phyloP scores from a whole-genome alignment of 768 basidiomycete species.

The Auricularia sp. region DNA sequence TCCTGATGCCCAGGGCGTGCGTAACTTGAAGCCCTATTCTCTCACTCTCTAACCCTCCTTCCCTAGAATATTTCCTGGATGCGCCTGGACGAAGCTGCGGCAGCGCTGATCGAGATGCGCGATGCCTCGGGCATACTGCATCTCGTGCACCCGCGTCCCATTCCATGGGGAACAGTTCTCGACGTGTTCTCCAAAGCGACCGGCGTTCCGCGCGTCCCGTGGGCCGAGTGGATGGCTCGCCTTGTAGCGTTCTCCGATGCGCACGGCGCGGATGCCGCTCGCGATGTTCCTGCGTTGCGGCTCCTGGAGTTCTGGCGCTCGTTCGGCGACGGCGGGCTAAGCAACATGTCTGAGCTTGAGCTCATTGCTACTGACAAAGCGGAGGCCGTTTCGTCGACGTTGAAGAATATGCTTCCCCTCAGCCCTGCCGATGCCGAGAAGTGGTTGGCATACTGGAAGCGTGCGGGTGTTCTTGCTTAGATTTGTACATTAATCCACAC shows the following conservation, averaged over 20 bases:
- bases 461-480: background rate
- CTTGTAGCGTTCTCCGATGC: slow-evolving; percentile 9
- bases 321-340: background rate
- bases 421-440: background rate
- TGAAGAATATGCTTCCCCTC: background rate
- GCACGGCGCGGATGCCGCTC: background rate
- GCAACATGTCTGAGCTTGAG: background rate
- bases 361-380: background rate
- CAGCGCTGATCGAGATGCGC: slow-evolving; percentile 18
- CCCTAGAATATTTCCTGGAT: slow-evolving; percentile 17
- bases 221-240: slow-evolving; percentile 14
- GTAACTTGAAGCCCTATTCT: background rate
- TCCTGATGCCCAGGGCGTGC: slow-evolving; percentile 23
- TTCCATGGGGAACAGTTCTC: slow-evolving; percentile 15
- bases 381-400: background rate
- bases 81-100: slow-evolving; percentile 16
- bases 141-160: slow-evolving; percentile 15
- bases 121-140: slow-evolving; percentile 12
- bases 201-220: slow-evolving; percentile 17
- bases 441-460: background rate
- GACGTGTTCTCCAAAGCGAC: slow-evolving; percentile 11
- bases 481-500: no score
- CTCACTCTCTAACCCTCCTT: background rate
- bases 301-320: slow-evolving; percentile 16
- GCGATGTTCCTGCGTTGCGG: slow-evolving; percentile 16